Evolutionary conservation across 2,329 filamentous ascomycete species (phyloP), one percentile per base, ranked within the genome.

Genomic region (Huntiella omanensis): DNA sequence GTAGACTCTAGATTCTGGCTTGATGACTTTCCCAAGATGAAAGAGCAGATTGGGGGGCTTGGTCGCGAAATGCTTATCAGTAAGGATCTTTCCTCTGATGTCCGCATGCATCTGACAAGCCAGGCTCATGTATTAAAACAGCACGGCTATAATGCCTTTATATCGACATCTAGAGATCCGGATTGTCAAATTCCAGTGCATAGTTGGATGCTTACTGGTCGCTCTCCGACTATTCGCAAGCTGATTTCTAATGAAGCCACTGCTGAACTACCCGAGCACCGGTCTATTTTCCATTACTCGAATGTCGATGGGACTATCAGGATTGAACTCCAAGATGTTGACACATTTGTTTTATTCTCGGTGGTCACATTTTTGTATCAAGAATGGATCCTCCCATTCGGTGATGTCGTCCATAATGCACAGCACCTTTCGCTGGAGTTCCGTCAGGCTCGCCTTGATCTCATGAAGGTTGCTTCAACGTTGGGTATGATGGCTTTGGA

Each of bases 401-500:
- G 22, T 10, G 22, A 28, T 28, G 22, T 28, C 6, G 8, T 28
- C 7, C 22, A 71, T 5, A 72, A 77, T 51, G 71, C 75, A 15
- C 73, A 77, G 2, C 64, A 73, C 8, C 65, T 80, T 57, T 79
- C 83, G 0, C 71, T 73, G 54, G 71, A 82, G 36, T 93, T 85
- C 58, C 80, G 86, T 17, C 77, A 87, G 55, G 70, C 93, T 13
- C 78, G 88, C 15, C 71, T 68, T 1, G 88, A 96, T 56, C 64
- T 96, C n/a, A 91, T 94, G 79, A 88, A 77, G 52, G 55, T 87
- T n/a, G 80, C 83, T 7, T 73, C 73, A 1, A 71, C 72, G 47
- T 67, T 96, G 1, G 75, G 80, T 11, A 69, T 96, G 59, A 60
- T 63, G 12, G 74, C 71, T 32, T 66, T 96, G 3, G 87, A 95